Evolutionary conservation across 176 grass and related monocot species (phyloP).

Genomic region (Phoenix dactylifera): DNA sequence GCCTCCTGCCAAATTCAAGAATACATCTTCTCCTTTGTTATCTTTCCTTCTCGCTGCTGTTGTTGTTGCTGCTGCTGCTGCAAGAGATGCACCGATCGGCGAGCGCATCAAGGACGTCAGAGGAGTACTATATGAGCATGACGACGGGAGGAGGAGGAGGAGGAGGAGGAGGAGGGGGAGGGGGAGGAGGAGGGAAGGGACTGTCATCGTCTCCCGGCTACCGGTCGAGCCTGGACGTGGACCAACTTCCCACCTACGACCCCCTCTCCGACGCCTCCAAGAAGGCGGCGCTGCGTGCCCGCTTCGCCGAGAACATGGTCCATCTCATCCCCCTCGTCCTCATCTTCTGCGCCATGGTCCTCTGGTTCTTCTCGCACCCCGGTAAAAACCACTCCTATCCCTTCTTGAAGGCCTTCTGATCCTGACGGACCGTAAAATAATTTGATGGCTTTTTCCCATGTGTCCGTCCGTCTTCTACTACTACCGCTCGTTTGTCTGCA

Average conservation of each 20-base stretch:
- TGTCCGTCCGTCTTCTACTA: neutral
- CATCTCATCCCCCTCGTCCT: slow-evolving; percentile 58
- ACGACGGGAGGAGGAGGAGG: too few species aligned
- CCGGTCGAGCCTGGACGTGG: slow-evolving; percentile 21
- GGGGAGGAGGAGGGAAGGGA: neutral
- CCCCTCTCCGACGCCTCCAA: slow-evolving; percentile 46
- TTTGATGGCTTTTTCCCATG: neutral
- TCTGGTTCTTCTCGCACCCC: slow-evolving; percentile 57
- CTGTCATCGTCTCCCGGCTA: too few species aligned
- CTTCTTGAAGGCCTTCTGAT: too few species aligned
- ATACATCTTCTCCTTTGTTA: too few species aligned
- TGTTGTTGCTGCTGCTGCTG: too few species aligned
- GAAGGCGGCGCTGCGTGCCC: slow-evolving; percentile 50
- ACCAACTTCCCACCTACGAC: slow-evolving; percentile 59
- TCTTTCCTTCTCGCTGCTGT: too few species aligned
- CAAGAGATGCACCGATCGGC: slow-evolving; percentile 36
- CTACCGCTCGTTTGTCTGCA: neutral
- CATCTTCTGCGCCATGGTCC: slow-evolving; percentile 54
- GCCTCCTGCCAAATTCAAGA: too few species aligned
- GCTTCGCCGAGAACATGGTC: slow-evolving; percentile 47
- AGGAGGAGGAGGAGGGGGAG: neutral
- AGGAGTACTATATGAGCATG: neutral
- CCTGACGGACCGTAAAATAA: too few species aligned
- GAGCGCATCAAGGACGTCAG: slow-evolving; percentile 19
- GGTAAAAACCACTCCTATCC: neutral